Base-by-base conservation (phyloP, 257 asterid genomes). In the Jacaranda copaia region DNA sequence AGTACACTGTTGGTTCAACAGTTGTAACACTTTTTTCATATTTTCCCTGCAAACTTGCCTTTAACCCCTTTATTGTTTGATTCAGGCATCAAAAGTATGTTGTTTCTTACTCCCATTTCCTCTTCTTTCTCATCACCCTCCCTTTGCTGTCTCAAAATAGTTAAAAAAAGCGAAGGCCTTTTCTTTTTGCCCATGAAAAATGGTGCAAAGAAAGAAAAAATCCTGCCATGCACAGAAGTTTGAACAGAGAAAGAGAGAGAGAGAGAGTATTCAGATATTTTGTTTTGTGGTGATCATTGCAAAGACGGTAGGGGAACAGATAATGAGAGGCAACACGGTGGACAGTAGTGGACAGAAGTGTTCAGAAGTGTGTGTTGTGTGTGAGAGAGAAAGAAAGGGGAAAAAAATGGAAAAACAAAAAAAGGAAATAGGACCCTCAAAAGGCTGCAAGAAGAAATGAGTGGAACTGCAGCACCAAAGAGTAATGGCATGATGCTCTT, bases 361-460 rank as follows among this genome's bases (percentile, higher is more conserved):
- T 68, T n/a, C n/a, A 16, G 79, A 40, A 13, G 63, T 75, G 75
- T 68, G 77, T 48, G 63, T 46, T 11, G 59, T 65, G 53, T 66
- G 68, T 64, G 80, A 13, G 77, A n/a, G 70, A 15, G 75, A 55
- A 15, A 45, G 64, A 78, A 64, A 74, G 62, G 60, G 32, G 53
- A 20, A 61, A 8, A n/a, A n/a, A n/a, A n/a, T n/a, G n/a, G n/a
- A n/a, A n/a, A n/a, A n/a, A n/a, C n/a, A n/a, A n/a, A n/a, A 78
- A 11, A 32, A 8, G 45, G 35, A 10, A 25, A 59, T 80, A 71
- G 91, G 92, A 81, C 91, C 93, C 91, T 77, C 72, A 39, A 81
- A 90, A 91, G 91, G 91, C 96, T 90, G 97, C 92, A 82, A 82
- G 70, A 39, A 74, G 88, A 88, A 89, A 93, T 89, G 92, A 92